Evolutionary conservation across 768 basidiomycete genomes (phyloP), one percentile per base, ranked within the genome.

Genomic region (Pleurotus eryngii): DNA sequence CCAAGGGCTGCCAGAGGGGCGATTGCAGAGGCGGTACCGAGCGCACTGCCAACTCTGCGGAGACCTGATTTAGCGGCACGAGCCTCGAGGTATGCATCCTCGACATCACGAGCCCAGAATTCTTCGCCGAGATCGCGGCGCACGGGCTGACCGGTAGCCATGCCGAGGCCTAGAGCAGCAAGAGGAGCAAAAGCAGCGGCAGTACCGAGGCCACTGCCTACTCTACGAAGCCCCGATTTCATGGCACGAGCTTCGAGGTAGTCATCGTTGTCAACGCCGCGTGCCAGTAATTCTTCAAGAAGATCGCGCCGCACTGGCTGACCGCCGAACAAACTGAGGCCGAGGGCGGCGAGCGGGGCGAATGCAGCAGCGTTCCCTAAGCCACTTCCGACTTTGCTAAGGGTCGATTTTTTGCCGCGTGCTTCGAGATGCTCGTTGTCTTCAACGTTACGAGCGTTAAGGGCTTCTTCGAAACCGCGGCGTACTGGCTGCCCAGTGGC

Each of bases 291-390:
- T 37, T 53, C 37, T 22, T 24, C 40, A 15, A 53, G 30, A 14
- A 53, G 51, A 26, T 53, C 51, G 24, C 51, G 51, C 15, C 51
- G 51, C n/a, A 39, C 18, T 12, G 51, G 51, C 7, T 35, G 51
- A 8, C 37, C 38, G 15, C 18, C 38, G 17, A 53, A 22, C 15
- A 39, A 35, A 12, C 30, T 35, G n/a, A 50, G 30, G 14, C 49
- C 49, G 20, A 50, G 27, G 11, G 49, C 26, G n/a, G 37, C 37
- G 7, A 50, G 49, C 30, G 49, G 49, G 37, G 49, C 49, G 14
- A 26, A 38, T 30, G 30, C 30, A 30, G 30, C 30, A 8, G 30
- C 30, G 8, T 30, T 30, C 3, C 30, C 30, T 30, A 30, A 30
- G 8, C 30, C 30, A 30, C 30, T 30, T 8, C 30, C 30, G 1